Evolutionary conservation across 2,329 filamentous ascomycete species (phyloP).

Genomic region (Elsinoe fawcettii): DNA sequence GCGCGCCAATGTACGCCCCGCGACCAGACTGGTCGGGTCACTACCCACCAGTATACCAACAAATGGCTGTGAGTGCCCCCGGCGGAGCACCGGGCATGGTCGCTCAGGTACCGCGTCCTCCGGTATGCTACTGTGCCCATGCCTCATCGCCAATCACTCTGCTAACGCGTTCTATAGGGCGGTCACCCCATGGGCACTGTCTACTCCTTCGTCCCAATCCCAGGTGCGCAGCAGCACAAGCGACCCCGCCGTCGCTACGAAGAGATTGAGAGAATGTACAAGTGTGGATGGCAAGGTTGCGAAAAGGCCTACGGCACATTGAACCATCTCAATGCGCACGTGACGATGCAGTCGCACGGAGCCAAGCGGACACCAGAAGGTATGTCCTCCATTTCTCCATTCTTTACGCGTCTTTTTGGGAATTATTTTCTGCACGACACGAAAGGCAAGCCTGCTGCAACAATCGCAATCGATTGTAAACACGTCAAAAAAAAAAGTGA

Average conservation of each 20-base stretch:
- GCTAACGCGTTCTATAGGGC: constrained; percentile 30
- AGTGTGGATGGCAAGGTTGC: constrained; percentile 96
- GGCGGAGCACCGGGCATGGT: constrained; percentile 50
- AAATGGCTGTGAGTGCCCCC: constrained; percentile 51
- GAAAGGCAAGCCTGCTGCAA: background rate
- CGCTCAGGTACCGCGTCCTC: constrained; percentile 53
- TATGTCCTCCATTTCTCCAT: constrained; percentile 42
- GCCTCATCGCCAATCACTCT: constrained; percentile 21
- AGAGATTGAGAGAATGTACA: constrained; percentile 99
- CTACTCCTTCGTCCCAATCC: constrained; percentile 96
- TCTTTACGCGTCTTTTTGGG: background rate
- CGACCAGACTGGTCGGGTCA: constrained; percentile 64
- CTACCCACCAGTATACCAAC: constrained; percentile 46
- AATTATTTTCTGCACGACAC: background rate
- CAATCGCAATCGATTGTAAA: constrained; percentile 1
- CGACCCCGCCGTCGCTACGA: constrained; percentile 87
- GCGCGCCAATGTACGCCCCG: constrained; percentile 50
- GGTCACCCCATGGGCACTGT: constrained; percentile 62
- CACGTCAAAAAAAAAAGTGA: constrained; percentile 3
- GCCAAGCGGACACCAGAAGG: constrained; percentile 94
- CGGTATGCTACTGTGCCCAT: constrained; percentile 47
- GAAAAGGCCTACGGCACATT: constrained; percentile 97
- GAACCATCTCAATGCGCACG: constrained; percentile 95
- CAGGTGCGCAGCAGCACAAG: constrained; percentile 95
- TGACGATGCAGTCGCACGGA: constrained; percentile 97